A percentile compares a stretch with the other conserved stretches of the same genome.
These are phyloP conservation scores for Pestalotiopsis sp. DNA, from an alignment of 2,329 filamentous ascomycete genomes.

Conservation along the genomic window DNA sequence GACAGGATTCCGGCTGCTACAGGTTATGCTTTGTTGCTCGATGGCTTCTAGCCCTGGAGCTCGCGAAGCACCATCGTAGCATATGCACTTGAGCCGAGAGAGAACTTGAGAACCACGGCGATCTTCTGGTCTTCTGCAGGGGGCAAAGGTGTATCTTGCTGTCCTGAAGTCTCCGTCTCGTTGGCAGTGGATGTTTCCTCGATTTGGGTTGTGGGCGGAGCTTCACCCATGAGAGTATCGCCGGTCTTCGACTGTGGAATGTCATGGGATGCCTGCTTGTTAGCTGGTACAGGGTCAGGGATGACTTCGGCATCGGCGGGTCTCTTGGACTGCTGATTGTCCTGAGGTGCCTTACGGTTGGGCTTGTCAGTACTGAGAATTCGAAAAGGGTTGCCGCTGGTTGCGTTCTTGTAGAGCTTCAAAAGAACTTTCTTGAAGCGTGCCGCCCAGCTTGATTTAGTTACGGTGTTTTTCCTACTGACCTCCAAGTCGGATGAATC, in stretches of 20 bases:
- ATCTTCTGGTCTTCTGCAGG: slow-evolving; percentile 27
- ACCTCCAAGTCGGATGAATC: background rate
- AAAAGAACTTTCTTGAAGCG: slow-evolving; percentile 10
- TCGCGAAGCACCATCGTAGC: slow-evolving; percentile 37
- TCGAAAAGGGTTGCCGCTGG: background rate
- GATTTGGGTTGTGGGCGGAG: background rate
- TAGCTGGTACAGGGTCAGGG: background rate
- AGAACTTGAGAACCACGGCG: slow-evolving; percentile 36
- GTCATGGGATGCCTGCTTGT: background rate
- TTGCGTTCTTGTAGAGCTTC: slow-evolving; percentile 3
- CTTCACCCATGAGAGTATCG: background rate
- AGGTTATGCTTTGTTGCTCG: background rate
- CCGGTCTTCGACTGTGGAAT: background rate
- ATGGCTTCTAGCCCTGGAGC: slow-evolving; percentile 27
- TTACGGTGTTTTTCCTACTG: background rate
- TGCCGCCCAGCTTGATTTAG: background rate
- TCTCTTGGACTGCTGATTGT: background rate
- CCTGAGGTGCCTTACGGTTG: background rate
- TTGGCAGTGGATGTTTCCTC: background rate
- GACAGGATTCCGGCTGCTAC: background rate
- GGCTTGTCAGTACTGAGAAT: slow-evolving; percentile 1
- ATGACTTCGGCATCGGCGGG: background rate
- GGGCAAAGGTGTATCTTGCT: background rate
- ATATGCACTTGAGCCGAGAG: slow-evolving; percentile 36
- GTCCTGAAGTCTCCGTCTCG: background rate